Percentiles rank a stretch among this genome's conserved stretches.
Evolutionary conservation across 2,329 filamentous ascomycete species (phyloP).

Genomic region (Cryphonectria radicalis): DNA sequence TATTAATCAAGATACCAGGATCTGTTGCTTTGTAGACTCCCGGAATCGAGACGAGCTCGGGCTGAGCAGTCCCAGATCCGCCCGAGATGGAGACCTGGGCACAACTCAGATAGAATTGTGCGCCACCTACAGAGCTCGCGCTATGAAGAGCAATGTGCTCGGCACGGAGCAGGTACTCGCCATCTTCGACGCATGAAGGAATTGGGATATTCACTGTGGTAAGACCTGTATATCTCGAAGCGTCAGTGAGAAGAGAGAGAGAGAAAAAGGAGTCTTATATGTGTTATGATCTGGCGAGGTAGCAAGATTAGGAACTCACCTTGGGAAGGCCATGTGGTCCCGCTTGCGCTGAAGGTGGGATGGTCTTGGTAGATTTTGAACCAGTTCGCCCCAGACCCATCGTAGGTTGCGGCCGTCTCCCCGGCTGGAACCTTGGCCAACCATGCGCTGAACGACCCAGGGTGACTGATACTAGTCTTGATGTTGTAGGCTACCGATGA

Average conservation of each 20-base stretch:
- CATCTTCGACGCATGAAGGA: constrained; percentile 49
- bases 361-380: constrained; percentile 51
- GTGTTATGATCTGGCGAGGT: neutral
- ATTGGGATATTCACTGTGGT: constrained; percentile 45
- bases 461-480: constrained; percentile 47
- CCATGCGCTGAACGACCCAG: constrained; percentile 46
- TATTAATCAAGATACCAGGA: constrained; percentile 45
- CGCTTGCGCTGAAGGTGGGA: constrained; percentile 41
- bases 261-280: neutral
- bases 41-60: constrained; percentile 46
- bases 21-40: constrained; percentile 47
- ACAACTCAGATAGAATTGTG: constrained; percentile 52
- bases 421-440: constrained; percentile 46
- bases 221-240: constrained; percentile 32
- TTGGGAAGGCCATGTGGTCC: constrained; percentile 47
- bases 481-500: constrained; percentile 49
- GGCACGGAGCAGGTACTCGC: constrained; percentile 53
- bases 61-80: constrained; percentile 44
- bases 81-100: constrained; percentile 48
- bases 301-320: constrained; percentile 32
- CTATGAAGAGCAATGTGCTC: constrained; percentile 54
- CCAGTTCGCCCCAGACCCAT: constrained; percentile 44
- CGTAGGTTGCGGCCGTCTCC: constrained; percentile 43
- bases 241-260: neutral
- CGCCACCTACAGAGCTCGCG: constrained; percentile 45